Percentiles rank a stretch among this genome's conserved stretches.
These are phyloP conservation scores for Pistacia integerrima DNA, from an alignment of 345 rosid species.

Conservation along the genomic window DNA sequence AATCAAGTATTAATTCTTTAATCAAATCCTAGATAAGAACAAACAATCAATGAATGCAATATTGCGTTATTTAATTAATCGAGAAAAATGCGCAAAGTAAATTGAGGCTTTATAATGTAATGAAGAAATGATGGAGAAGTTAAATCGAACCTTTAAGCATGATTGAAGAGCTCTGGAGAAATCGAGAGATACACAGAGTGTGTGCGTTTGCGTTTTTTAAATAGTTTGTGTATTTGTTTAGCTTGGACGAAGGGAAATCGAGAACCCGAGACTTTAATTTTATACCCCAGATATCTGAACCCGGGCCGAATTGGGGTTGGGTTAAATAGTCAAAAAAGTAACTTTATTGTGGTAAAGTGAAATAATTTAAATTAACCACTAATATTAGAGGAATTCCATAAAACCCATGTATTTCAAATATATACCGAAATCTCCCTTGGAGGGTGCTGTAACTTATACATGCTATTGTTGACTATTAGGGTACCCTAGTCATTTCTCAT, in stretches of 20 bases:
- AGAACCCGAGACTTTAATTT: neutral
- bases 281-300: neutral
- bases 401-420: too few species aligned
- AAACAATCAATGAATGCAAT: neutral
- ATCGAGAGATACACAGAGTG: neutral
- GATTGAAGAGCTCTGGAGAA: constrained; percentile 8
- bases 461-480: too few species aligned
- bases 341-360: too few species aligned
- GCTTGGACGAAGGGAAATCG: neutral
- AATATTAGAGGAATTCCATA: too few species aligned
- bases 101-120: neutral
- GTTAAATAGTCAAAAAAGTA: too few species aligned
- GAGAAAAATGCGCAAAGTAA: neutral
- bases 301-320: neutral
- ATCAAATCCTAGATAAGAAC: neutral
- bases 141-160: constrained; percentile 60
- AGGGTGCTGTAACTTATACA: too few species aligned
- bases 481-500: too few species aligned
- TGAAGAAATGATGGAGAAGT: neutral
- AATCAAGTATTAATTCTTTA: neutral
- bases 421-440: too few species aligned
- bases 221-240: neutral
- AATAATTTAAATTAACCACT: too few species aligned
- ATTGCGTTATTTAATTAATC: neutral
- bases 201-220: neutral